phyloP scores from a whole-genome alignment of 2,329 filamentous ascomycete species.

The Penicillium sp. region DNA sequence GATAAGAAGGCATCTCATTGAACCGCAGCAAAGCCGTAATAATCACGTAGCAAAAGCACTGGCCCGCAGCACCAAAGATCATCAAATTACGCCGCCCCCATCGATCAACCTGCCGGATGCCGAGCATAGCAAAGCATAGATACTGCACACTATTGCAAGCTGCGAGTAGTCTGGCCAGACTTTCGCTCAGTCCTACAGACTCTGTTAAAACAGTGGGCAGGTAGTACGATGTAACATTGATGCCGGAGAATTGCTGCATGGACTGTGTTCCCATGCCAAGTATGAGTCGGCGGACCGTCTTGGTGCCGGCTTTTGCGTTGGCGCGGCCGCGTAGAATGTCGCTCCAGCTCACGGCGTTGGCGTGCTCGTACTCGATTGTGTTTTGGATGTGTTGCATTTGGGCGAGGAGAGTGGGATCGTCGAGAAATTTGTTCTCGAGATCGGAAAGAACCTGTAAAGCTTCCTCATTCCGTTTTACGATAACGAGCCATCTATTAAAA shows the following conservation, averaged over 20 bases:
- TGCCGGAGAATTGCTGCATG: conserved; percentile 24
- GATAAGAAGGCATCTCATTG: conserved; percentile 18
- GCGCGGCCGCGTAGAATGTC: conserved; percentile 45
- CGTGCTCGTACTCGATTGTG: conserved; percentile 45
- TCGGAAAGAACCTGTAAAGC: conserved; percentile 34
- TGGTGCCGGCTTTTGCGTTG: conserved; percentile 28
- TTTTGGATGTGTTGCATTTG: conserved; percentile 43
- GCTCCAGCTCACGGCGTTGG: conserved; percentile 46
- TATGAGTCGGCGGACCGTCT: conserved; percentile 36
- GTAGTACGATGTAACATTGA: conserved; percentile 16
- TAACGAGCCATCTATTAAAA: conserved; percentile 24
- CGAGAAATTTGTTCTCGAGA: conserved; percentile 17
- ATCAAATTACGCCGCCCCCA: conserved; percentile 55
- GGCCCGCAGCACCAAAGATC: conserved; percentile 48
- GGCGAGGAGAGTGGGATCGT: conserved; percentile 41
- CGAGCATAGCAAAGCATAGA: conserved; percentile 42
- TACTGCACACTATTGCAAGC: conserved; percentile 51
- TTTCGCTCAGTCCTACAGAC: conserved; percentile 50
- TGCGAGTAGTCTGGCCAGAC: conserved; percentile 51
- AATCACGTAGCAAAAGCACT: conserved; percentile 48
- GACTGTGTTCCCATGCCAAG: conserved; percentile 36
- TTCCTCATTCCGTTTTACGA: conserved; percentile 30
- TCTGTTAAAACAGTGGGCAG: conserved; percentile 56
- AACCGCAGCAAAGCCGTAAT: conserved; percentile 49
- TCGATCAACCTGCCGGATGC: conserved; percentile 46